phyloP scores from a whole-genome alignment of 768 basidiomycete genomes.

The Asterophora lycoperdoides region DNA sequence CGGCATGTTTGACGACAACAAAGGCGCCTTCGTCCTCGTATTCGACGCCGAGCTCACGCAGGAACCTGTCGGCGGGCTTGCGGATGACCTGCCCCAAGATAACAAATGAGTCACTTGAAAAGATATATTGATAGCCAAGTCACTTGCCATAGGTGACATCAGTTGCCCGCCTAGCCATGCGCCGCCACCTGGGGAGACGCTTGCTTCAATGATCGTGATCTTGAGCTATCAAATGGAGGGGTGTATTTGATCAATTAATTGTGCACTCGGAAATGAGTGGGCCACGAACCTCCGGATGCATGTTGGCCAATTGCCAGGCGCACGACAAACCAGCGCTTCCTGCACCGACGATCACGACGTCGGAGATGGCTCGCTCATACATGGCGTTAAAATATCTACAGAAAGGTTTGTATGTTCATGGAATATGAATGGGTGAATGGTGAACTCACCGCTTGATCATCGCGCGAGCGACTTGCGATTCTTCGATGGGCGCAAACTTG shows the following conservation, averaged over 20 bases:
- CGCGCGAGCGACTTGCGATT: conserved; percentile 70
- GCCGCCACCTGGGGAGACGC: conserved; percentile 74
- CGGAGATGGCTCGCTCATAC: conserved; percentile 72
- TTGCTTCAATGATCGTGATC: conserved; percentile 63
- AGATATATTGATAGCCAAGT: background rate
- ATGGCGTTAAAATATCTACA: conserved; percentile 67
- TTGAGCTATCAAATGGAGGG: conserved; percentile 33
- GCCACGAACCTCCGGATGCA: conserved; percentile 54
- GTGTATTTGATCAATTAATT: background rate
- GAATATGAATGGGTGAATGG: background rate
- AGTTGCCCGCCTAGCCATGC: conserved; percentile 79
- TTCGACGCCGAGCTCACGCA: conserved; percentile 62
- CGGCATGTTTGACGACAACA: conserved; percentile 80
- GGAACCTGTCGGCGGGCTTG: conserved; percentile 72
- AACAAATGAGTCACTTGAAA: background rate
- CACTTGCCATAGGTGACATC: conserved; percentile 70
- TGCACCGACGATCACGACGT: conserved; percentile 74
- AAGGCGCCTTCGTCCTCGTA: conserved; percentile 77
- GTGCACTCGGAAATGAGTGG: background rate
- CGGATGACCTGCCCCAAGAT: conserved; percentile 52
- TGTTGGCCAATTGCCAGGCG: conserved; percentile 67
- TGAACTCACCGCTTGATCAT: conserved; percentile 64
- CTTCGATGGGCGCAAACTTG: conserved; percentile 68
- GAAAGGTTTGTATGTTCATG: background rate
- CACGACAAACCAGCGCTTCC: conserved; percentile 68